Base-by-base conservation (phyloP, 1,284 basidiomycete genomes). In the Testicularia cyperi region DNA sequence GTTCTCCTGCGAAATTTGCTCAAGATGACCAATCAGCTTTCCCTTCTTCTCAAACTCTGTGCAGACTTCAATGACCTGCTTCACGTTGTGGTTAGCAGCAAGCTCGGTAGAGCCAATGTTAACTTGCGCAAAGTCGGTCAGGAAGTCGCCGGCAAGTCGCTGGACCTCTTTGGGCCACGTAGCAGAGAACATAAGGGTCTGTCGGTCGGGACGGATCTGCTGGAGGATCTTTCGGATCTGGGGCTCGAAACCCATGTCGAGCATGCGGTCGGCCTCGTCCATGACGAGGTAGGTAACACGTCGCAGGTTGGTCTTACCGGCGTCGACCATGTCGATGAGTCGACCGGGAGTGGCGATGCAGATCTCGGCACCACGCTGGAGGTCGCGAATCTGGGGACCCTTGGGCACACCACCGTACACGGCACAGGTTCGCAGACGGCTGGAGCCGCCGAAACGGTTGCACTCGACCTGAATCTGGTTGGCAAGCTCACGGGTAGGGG, bases 141-240 rank as follows among this genome's bases (percentile, higher is more conserved):
- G 80, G 83, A 97, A 99, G 79, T 97, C 95, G 86, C 90, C 65
- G 28, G 94, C 94, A 57, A 99, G 84, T 71, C 92, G 90, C 81
- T 99, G 94, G 4, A 99, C 95, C 73, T 99, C 94, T 80, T 96
- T 97, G 24, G 94, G 94, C 94, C 94, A 99, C 18, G 95, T 99
- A 19, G 94, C 94, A 45, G 92, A 96, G 82, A 99, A 99, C 79
- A 80, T 80, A 66, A 79, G 75, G 34, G 79, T 80, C 77, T 96
- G 92, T 75, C 91, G 86, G 80, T 96, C 92, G 29, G 92, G 92
- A 32, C 92, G 86, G 74, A 96, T 95, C 80, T 98, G 94, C 68
- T 86, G 83, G 66, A 98, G 87, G 71, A 97, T 96, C 82, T 98
- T 98, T 78, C 92, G 85, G 77, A 98, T 98, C 78, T 98, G 94